A percentile compares a stretch with the other conserved stretches of the same genome.
Evolutionary conservation across 2,329 filamentous ascomycete species (phyloP).

Genomic region (Pleochaeta shiraiana): DNA sequence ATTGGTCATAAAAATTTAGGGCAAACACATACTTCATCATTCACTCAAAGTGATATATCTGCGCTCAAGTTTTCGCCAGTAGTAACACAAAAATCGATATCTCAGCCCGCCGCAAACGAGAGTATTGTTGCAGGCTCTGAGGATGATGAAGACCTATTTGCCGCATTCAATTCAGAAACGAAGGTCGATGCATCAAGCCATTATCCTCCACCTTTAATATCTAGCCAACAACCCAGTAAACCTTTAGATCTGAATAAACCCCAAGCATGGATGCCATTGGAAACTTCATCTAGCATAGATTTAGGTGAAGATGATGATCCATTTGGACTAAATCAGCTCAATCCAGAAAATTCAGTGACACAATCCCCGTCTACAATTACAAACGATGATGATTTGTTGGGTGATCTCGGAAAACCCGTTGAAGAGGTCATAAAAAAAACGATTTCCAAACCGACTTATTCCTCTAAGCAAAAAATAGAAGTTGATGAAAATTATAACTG

Average conservation of each 20-base stretch:
- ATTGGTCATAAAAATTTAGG: conserved; percentile 31
- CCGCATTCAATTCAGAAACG: conserved; percentile 42
- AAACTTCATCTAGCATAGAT: conserved; percentile 9
- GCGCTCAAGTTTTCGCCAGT: conserved; percentile 18
- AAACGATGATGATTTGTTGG: conserved; percentile 43
- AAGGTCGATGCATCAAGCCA: conserved; percentile 44
- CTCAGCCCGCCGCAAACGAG: conserved; percentile 14
- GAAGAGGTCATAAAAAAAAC: conserved; percentile 33
- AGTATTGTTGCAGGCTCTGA: conserved; percentile 5
- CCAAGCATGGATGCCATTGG: conserved; percentile 27
- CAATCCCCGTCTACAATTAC: conserved; percentile 13
- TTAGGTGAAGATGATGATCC: conserved; percentile 55
- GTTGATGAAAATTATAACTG: conserved; percentile 32
- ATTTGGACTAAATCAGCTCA: conserved; percentile 52
- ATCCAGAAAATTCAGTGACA: conserved; percentile 15
- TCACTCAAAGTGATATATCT: conserved; percentile 27
- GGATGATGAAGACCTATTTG: conserved; percentile 42
- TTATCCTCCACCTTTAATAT: conserved; percentile 35
- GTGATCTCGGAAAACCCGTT: conserved; percentile 40
- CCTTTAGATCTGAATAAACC: conserved; percentile 31
- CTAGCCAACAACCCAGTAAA: no score
- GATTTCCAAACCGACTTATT: conserved; percentile 12
- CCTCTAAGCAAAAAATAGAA: conserved; percentile 6
- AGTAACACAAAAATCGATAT: conserved; percentile 14
- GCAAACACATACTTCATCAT: conserved; percentile 22